Conservation (phyloP, 345 rosid genomes). For the Lepidium sativum region DNA sequence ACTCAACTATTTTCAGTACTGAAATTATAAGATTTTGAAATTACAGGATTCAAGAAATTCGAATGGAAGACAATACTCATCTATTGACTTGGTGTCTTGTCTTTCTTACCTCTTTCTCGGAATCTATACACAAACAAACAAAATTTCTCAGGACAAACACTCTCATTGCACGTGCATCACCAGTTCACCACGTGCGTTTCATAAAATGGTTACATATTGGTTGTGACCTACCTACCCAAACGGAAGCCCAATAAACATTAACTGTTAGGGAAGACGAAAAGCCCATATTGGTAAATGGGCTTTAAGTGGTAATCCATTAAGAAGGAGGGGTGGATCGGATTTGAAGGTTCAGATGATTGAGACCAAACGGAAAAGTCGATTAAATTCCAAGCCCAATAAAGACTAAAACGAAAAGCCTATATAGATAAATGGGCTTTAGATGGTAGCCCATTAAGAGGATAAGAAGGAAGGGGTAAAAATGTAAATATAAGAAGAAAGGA, state of each 20-base stretch:
- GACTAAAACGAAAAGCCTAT: not conserved
- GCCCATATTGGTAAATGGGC: too few relatives aligned
- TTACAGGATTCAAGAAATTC: not conserved
- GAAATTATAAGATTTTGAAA: not conserved
- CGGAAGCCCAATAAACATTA: not conserved
- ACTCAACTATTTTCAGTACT: not conserved
- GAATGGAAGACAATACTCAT: not conserved
- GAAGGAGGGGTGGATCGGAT: too few relatives aligned
- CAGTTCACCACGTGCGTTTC: too few relatives aligned
- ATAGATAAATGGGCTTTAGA: not conserved
- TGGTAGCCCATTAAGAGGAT: not conserved
- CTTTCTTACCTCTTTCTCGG: not conserved
- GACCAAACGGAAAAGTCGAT: not conserved
- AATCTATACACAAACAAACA: not conserved
- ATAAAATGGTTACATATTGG: too few relatives aligned
- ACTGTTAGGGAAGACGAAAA: not conserved
- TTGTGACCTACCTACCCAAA: too few relatives aligned
- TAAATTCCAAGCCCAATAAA: not conserved
- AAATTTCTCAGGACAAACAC: not conserved
- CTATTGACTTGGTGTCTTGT: conserved; percentile 4
- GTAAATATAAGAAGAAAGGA: conserved; percentile 12
- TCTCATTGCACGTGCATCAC: conserved; percentile 5
- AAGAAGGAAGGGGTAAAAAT: not conserved
- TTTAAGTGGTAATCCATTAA: too few relatives aligned
- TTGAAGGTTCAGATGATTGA: too few relatives aligned